Percentiles rank a stretch among this genome's conserved stretches.
Evolutionary conservation across 305 asterid species (phyloP).

Genomic region (Fraxinus sp.): DNA sequence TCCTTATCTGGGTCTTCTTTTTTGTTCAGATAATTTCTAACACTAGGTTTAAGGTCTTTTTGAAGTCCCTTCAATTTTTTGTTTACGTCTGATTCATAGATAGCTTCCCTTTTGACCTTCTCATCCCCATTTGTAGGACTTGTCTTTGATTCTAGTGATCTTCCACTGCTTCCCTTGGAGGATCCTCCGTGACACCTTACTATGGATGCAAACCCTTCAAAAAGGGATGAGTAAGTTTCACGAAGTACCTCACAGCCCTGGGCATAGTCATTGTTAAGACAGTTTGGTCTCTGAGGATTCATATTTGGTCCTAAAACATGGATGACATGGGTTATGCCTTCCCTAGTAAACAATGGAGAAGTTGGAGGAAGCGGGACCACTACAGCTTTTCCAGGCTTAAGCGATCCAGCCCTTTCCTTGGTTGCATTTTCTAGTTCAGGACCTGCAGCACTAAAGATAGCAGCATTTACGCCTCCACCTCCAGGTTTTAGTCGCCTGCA

Average conservation of each 20-base stretch:
- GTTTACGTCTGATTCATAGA: constrained; percentile 38
- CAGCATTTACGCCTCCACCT: constrained; percentile 96
- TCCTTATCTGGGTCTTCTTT: constrained; percentile 27
- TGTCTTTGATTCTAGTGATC: constrained; percentile 20
- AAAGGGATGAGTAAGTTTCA: constrained; percentile 81
- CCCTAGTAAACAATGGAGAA: constrained; percentile 65
- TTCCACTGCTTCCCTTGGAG: constrained; percentile 19
- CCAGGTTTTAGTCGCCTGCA: constrained; percentile 88
- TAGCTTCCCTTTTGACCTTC: constrained; percentile 53
- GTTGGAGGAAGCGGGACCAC: constrained; percentile 72
- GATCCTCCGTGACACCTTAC: constrained; percentile 30
- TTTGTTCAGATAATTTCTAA: constrained; percentile 26
- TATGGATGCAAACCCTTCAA: constrained; percentile 71
- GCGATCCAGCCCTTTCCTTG: constrained; percentile 63
- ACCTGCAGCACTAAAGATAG: constrained; percentile 83
- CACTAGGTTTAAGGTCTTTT: constrained; percentile 38
- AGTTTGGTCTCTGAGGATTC: constrained; percentile 88
- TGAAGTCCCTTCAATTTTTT: constrained; percentile 51
- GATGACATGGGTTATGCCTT: constrained; percentile 84
- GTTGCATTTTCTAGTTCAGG: constrained; percentile 67
- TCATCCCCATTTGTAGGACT: constrained; percentile 38
- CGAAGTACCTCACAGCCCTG: constrained; percentile 73
- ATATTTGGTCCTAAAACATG: constrained; percentile 99
- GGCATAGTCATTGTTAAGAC: constrained; percentile 66
- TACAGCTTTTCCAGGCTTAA: constrained; percentile 69